Evolutionary conservation across 768 basidiomycete species (phyloP).

Genomic region (Mycena maculata): DNA sequence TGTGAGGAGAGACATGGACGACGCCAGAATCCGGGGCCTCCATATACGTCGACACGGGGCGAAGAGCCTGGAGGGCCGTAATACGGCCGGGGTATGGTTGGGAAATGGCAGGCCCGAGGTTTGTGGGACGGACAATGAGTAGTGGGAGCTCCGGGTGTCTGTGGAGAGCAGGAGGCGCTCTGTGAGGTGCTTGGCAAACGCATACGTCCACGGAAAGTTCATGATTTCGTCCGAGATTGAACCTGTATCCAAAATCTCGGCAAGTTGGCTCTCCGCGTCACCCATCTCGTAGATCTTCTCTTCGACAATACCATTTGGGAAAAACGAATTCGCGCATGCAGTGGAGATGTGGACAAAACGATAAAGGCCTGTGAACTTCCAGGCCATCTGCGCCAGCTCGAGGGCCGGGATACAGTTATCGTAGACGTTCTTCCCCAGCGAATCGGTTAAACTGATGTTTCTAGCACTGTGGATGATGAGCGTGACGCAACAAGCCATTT

Average conservation of each 20-base stretch:
- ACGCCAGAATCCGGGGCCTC: slow-evolving; percentile 1
- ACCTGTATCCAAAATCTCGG: slow-evolving; percentile 15
- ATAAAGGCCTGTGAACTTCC: not conserved
- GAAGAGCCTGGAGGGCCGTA: not conserved
- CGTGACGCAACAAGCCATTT: not conserved
- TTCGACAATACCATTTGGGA: not conserved
- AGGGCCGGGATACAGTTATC: slow-evolving; percentile 13
- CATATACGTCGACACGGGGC: slow-evolving; percentile 4
- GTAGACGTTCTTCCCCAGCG: not conserved
- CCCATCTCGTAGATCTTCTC: slow-evolving; percentile 12
- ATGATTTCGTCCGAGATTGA: not conserved
- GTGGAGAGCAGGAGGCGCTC: not conserved
- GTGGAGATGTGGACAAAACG: slow-evolving; percentile 3
- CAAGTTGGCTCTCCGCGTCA: slow-evolving; percentile 5
- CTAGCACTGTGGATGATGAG: slow-evolving; percentile 13
- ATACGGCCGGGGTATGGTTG: slow-evolving; percentile 19
- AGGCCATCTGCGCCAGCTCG: not conserved
- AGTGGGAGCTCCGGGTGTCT: not conserved
- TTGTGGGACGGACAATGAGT: slow-evolving; percentile 12
- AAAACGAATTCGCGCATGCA: slow-evolving; percentile 2
- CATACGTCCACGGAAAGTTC: not conserved
- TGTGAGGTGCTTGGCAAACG: slow-evolving; percentile 9
- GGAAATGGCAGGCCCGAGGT: slow-evolving; percentile 3
- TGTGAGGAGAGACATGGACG: not conserved
- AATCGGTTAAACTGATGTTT: not conserved